phyloP scores from a whole-genome alignment of 768 basidiomycete genomes.

The Hericium coralloides region DNA sequence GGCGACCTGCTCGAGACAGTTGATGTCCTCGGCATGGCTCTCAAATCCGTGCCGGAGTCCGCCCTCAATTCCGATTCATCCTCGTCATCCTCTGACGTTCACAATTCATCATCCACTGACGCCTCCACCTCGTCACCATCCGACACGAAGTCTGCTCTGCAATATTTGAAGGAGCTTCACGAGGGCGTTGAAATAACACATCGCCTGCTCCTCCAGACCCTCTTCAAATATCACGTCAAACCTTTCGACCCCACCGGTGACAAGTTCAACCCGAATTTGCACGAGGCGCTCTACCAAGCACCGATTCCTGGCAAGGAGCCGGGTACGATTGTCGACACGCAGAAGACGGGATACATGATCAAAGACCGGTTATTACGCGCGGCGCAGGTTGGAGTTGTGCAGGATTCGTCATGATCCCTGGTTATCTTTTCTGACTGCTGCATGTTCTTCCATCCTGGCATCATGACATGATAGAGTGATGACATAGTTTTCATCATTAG shows the following conservation, averaged over 20 bases:
- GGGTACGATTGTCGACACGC: slow-evolving; percentile 84
- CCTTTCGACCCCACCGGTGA: slow-evolving; percentile 90
- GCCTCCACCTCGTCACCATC: slow-evolving; percentile 7
- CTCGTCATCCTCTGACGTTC: slow-evolving; percentile 27
- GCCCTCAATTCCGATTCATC: slow-evolving; percentile 25
- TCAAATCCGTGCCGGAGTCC: slow-evolving; percentile 64
- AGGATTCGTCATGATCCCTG: slow-evolving; percentile 40
- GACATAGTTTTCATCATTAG: slow-evolving; percentile 3
- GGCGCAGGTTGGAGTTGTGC: slow-evolving; percentile 93
- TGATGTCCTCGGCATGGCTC: slow-evolving; percentile 80
- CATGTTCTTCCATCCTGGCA: neutral
- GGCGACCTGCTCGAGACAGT: slow-evolving; percentile 83
- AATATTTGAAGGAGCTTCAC: slow-evolving; percentile 63
- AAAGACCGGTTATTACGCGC: slow-evolving; percentile 90
- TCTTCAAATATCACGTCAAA: slow-evolving; percentile 88
- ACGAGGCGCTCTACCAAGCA: slow-evolving; percentile 92
- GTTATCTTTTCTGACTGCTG: neutral
- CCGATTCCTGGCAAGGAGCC: slow-evolving; percentile 86
- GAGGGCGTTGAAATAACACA: slow-evolving; percentile 90
- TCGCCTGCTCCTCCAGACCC: slow-evolving; percentile 77
- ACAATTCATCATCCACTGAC: slow-evolving; percentile 36
- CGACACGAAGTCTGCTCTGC: slow-evolving; percentile 43
- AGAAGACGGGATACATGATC: slow-evolving; percentile 88
- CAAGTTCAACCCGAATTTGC: slow-evolving; percentile 88
- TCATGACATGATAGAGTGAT: neutral